Percentiles rank a stretch among this genome's conserved stretches.
Conservation (phyloP, 371 early-diverging fungal genomes). For the Rhizopus arrhizus region DNA sequence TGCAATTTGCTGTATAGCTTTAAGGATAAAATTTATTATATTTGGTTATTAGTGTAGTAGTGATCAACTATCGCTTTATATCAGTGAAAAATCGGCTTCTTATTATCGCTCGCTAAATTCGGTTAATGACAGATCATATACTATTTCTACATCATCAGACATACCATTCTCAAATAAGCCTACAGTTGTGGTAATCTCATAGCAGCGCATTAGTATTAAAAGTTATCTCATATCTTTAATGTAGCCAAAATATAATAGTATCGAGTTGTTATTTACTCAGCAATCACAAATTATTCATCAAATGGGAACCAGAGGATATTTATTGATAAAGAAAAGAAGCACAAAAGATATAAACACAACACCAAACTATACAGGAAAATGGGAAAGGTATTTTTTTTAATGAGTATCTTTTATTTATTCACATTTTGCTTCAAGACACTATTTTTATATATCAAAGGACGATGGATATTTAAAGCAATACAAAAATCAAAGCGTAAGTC, state of each 20-base stretch:
- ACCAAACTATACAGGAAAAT: constrained; percentile 20
- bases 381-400: constrained; percentile 29
- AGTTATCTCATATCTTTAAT: background rate
- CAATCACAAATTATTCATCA: constrained; percentile 11
- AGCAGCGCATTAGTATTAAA: background rate
- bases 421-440: constrained; percentile 8
- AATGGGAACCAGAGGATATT: constrained; percentile 24
- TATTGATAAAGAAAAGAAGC: constrained; percentile 25
- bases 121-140: constrained; percentile 15
- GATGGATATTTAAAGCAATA: constrained; percentile 37
- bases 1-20: background rate
- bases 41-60: constrained; percentile 19
- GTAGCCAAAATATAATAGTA: constrained; percentile 32
- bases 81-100: constrained; percentile 31
- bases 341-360: constrained; percentile 9
- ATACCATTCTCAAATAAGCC: constrained; percentile 33
- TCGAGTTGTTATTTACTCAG: constrained; percentile 27
- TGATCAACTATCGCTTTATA: constrained; percentile 32
- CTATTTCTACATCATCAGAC: constrained; percentile 22
- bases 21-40: background rate
- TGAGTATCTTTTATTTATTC: background rate
- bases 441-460: constrained; percentile 31
- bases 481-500: constrained; percentile 18
- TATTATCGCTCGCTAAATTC: constrained; percentile 28
- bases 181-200: constrained; percentile 25